Base-by-base conservation (phyloP, 768 basidiomycete genomes). In the Termitomyces titanicus region DNA sequence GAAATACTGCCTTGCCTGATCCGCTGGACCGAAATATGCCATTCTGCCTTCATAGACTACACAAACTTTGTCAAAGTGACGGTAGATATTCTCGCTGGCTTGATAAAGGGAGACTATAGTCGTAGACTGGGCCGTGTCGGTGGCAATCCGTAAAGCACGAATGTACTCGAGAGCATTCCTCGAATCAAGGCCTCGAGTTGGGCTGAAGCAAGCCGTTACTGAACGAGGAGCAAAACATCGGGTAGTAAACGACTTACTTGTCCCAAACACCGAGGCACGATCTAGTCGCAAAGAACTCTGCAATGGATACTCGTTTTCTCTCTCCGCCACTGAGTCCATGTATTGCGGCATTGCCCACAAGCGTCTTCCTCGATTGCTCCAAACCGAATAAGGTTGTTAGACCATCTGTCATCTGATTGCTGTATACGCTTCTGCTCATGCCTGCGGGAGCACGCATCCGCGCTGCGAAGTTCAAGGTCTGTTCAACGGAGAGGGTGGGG, bases 81-180 rank as follows among this genome's bases (percentile, higher is more conserved):
- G n/a, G n/a, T n/a, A n/a, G n/a, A n/a, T n/a, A n/a, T n/a, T n/a
- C n/a, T n/a, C n/a, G n/a, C n/a, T n/a, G n/a, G n/a, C n/a, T n/a
- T n/a, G 92, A 68, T 94, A 93, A 35, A 94, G 81, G 0, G 89
- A 86, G n/a, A 89, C 88, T 54, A 94, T 79, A 0, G 86, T 90
- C 0, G 86, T 73, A 17, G 68, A 56, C n/a, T 71, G 65, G 52
- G 73, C 73, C 3, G 78, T 72, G 61, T 90, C 84, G 0, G 88
- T 88, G 3, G 79, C 73, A 39, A 83, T 75, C 3, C 88, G 80
- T 33, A 92, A 73, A 1, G 84, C 81, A 43, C 77, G 82, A 44
- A 84, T 82, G 60, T 88, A 90, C 65, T 90, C 88, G 35, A 88
- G 71, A 12, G 88, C 89, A 3, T 87, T 90, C 13, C 81, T 84